A percentile compares a stretch with the other conserved stretches of the same genome.
Evolutionary conservation across 257 asterid genomes (phyloP).

Genomic region (Plectranthus barbatus): DNA sequence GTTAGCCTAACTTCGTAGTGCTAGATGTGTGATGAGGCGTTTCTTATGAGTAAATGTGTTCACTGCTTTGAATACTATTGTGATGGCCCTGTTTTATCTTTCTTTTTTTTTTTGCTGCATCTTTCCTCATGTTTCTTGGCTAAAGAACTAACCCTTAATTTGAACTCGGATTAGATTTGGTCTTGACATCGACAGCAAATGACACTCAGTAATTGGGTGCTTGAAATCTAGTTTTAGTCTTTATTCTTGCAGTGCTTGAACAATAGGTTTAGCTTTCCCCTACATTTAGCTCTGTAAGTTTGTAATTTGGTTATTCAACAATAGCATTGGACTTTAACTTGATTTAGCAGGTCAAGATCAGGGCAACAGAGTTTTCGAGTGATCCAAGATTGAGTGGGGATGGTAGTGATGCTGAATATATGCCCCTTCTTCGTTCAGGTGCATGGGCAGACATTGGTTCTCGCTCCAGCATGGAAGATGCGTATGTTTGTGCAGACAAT

Average conservation of each 20-base stretch:
- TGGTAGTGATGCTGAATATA: conserved; percentile 26
- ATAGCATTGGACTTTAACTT: conserved; percentile 14
- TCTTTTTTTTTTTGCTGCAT: background rate
- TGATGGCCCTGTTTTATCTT: background rate
- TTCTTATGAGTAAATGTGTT: background rate
- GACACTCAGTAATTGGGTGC: background rate
- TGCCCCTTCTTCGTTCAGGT: conserved; percentile 80
- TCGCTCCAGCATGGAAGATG: conserved; percentile 90
- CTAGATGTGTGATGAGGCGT: background rate
- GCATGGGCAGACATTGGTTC: conserved; percentile 82
- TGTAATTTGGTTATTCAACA: background rate
- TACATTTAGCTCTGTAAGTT: background rate
- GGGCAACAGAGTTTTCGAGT: conserved; percentile 23
- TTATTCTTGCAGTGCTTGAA: background rate
- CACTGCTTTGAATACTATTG: background rate
- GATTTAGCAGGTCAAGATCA: conserved; percentile 48
- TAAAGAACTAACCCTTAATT: background rate
- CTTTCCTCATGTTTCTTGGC: background rate
- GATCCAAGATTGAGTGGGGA: conserved; percentile 36
- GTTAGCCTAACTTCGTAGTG: background rate
- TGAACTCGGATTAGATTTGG: background rate
- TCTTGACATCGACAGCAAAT: background rate
- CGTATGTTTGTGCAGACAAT: conserved; percentile 60
- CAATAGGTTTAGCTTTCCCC: background rate
- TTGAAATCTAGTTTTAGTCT: background rate